A percentile compares a stretch with the other conserved stretches of the same genome.
These are phyloP conservation scores for Nicotiana obtusifolia DNA, from an alignment of 257 asterid genomes.

Conservation along the genomic window DNA sequence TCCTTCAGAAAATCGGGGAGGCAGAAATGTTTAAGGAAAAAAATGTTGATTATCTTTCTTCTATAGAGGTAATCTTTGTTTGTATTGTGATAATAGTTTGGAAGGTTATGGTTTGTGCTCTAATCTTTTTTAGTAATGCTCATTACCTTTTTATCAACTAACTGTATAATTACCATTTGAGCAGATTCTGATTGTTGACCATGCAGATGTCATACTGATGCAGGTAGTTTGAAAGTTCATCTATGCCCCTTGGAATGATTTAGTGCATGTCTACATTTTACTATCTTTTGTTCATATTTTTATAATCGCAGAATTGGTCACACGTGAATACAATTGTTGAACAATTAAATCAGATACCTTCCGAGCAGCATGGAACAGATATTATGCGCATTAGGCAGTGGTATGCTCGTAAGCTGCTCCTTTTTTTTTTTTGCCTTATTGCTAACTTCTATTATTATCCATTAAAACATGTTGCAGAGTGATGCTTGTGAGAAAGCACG, in stretches of 20 bases:
- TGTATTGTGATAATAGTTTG: neutral
- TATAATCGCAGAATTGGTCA: slow-evolving; percentile 71
- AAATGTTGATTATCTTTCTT: slow-evolving; percentile 95
- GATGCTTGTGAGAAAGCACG: too few species aligned
- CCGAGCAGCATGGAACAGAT: slow-evolving; percentile 85
- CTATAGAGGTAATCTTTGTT: slow-evolving; percentile 60
- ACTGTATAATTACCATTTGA: slow-evolving; percentile 12
- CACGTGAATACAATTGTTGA: slow-evolving; percentile 74
- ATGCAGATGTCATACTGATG: slow-evolving; percentile 86
- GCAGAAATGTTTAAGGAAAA: slow-evolving; percentile 69
- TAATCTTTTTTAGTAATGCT: neutral
- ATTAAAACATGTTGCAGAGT: too few species aligned
- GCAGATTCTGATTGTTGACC: slow-evolving; percentile 88
- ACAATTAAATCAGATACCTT: slow-evolving; percentile 68
- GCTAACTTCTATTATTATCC: neutral
- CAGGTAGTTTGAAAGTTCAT: slow-evolving; percentile 48
- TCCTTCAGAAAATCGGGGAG: slow-evolving; percentile 81
- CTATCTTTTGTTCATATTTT: slow-evolving; percentile 15
- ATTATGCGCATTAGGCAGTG: slow-evolving; percentile 93
- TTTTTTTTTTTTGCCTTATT: neutral
- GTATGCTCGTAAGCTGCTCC: slow-evolving; percentile 35
- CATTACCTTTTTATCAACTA: slow-evolving; percentile 13
- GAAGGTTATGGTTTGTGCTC: neutral
- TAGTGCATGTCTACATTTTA: slow-evolving; percentile 7
- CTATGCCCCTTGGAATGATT: slow-evolving; percentile 3